Evolutionary conservation across 345 rosid species (phyloP).

Genomic region (Rhodomyrtus tomentosa): DNA sequence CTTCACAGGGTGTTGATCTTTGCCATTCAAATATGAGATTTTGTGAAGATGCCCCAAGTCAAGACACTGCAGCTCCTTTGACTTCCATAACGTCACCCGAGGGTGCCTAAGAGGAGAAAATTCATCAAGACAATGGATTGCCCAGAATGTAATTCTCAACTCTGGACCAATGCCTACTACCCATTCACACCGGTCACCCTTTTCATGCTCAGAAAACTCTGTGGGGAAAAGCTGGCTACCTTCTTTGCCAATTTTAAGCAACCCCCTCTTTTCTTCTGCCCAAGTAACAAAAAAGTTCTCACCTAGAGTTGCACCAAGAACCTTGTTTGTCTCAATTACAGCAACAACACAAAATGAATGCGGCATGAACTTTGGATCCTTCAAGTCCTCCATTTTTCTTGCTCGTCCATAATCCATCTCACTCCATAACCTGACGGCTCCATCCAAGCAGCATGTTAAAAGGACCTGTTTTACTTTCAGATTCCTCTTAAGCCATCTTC

Average conservation of each 20-base stretch:
- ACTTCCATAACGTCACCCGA: constrained; percentile 57
- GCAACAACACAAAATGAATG: constrained; percentile 54
- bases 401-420: constrained; percentile 56
- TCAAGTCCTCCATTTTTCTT: constrained; percentile 37
- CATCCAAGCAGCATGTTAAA: constrained; percentile 84
- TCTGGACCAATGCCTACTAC: constrained; percentile 82
- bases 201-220: constrained; percentile 24
- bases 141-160: constrained; percentile 55
- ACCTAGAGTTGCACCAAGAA: constrained; percentile 45
- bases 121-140: constrained; percentile 86
- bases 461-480: constrained; percentile 37
- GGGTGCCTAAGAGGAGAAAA: constrained; percentile 68
- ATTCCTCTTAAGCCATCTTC: constrained; percentile 20
- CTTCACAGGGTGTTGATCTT: constrained; percentile 25
- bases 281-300: constrained; percentile 43
- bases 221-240: constrained; percentile 17
- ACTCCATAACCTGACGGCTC: constrained; percentile 78
- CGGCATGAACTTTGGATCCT: constrained; percentile 19
- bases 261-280: constrained; percentile 51
- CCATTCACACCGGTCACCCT: constrained; percentile 68
- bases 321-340: constrained; percentile 63
- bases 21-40: constrained; percentile 17
- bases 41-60: constrained; percentile 16
- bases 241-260: constrained; percentile 34
- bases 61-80: constrained; percentile 30